Base-by-base conservation (phyloP, 345 rosid species). In the Passiflora organensis region DNA sequence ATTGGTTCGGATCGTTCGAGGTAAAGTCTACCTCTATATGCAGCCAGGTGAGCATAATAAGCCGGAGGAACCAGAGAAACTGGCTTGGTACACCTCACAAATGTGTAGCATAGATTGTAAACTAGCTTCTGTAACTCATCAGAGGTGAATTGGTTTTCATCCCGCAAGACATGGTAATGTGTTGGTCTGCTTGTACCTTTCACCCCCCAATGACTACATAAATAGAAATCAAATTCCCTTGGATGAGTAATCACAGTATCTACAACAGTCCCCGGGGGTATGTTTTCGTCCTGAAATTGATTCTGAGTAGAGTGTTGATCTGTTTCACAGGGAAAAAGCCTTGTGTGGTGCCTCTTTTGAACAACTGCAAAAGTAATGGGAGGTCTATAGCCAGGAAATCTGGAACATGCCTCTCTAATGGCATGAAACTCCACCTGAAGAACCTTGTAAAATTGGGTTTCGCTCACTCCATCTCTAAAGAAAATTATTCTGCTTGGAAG, bases 181-280 rank as follows among this genome's bases (percentile, higher is more conserved):
- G 96, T 78, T 44, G 99, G 95, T 55, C 91, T 77, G 72, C 99
- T 91, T 42, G 96, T 88, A 2, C 99, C 99, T 67, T 91, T 91
- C 22, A 82, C 84, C 9, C 99, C 98, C 71, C 88, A 74, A 34
- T 91, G 99, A 62, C 99, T 91, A 54, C 98, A 91, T 0, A 88
- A 77, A 64, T 84, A 91, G 82, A 91, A 91, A 66, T 91, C 95
- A 20, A 91, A 91, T 70, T 91, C 99, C 61, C 57, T 82, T 0
- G 96, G 91, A 69, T 91, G 98, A 32, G 96, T 84, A 56, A 86
- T 80, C 72, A 86, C 84, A 0, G 96, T 78, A 63, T 91, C 99
- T 21, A 91, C 99, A 53, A 84, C 96, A 0, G 96, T 91, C 9
- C 98, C 96, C 0, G 96, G 96, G 0, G 95, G 89, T 58, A 88